Evolutionary conservation across 805 yeast species (phyloP).

Genomic region (Hanseniaspora vineae): DNA sequence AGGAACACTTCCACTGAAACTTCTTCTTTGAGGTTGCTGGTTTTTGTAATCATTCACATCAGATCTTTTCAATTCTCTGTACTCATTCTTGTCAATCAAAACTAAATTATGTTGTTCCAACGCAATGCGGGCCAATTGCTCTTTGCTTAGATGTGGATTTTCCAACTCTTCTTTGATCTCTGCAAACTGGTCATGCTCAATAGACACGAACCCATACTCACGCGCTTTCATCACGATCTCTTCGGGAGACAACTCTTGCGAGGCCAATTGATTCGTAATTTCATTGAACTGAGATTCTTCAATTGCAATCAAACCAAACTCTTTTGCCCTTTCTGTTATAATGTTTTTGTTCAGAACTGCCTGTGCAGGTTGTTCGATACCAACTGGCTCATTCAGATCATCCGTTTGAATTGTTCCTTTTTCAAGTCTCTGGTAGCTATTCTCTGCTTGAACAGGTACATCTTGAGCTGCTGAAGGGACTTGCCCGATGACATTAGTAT

Average conservation of each 20-base stretch:
- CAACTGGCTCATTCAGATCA: too few species aligned
- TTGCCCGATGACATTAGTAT: neutral
- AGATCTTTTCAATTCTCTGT: slow-evolving; percentile 2
- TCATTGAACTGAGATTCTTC: slow-evolving; percentile 7
- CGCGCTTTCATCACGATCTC: slow-evolving; percentile 17
- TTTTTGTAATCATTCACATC: neutral
- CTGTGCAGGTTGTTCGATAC: neutral
- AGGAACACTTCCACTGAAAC: neutral
- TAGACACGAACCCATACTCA: slow-evolving; percentile 24
- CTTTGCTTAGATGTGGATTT: slow-evolving; percentile 16
- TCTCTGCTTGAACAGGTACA: neutral
- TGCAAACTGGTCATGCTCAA: slow-evolving; percentile 25
- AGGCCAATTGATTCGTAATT: slow-evolving; percentile 7
- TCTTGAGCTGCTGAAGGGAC: neutral
- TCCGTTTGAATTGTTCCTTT: too few species aligned
- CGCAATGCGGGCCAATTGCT: slow-evolving; percentile 18
- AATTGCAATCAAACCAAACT: slow-evolving; percentile 9
- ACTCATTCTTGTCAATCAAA: slow-evolving; percentile 9
- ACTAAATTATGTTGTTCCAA: slow-evolving; percentile 11
- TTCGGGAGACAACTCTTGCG: slow-evolving; percentile 7
- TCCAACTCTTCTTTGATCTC: slow-evolving; percentile 17
- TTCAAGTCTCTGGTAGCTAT: neutral
- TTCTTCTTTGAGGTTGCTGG: neutral
- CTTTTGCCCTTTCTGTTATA: slow-evolving; percentile 9
- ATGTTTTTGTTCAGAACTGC: slow-evolving; percentile 4